Evolutionary conservation across 768 basidiomycete genomes (phyloP), one percentile per base, ranked within the genome.

Genomic region (Daedaleopsis sinensis): DNA sequence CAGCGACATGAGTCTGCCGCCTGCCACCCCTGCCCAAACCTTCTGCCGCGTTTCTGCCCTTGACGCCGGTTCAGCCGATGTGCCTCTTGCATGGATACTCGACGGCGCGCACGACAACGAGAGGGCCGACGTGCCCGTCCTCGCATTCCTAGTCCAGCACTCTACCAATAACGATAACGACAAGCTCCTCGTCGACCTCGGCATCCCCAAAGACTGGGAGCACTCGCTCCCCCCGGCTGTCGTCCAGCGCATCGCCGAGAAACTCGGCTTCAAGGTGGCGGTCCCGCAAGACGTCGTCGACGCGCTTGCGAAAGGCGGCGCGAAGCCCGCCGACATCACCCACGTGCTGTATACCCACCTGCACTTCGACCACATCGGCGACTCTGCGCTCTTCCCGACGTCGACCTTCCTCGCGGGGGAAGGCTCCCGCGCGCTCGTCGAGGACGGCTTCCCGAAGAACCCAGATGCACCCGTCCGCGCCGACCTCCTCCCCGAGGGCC

Each of bases 11-110:
- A 55, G 57, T 24, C 71, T 84, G 39, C 83, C 83, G 7, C 65
- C 68, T 4, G 79, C 82, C 3, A 27, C 63, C 15, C 48, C 65
- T 0, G 70, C 77, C 52, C 85, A 87, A 65, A 71, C 84, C 0
- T 85, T 79, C 65, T 79, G 82, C 58, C 62, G 77, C 38, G 78
- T 86, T 38, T 87, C 86, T 42, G 84, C 80, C 0, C 77, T 87
- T 27, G 82, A 84, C 62, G 80, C 78, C 1, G 86, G 85, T 5
- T 61, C 74, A 18, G 70, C 86, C 3, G 65, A 62, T n/a, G 63
- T 85, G 7, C 69, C 76, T 0, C 66, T 79, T n/a, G 76, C 74
- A 24, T 70, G 71, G 58, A 65, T 81, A 46, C 66, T 83, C 27
- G 62, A 59, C 21, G 76, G 72, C 37, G 70, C 73, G 1, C 63